Conservation (phyloP, 306 rosid genomes). For the Neltuma alba region DNA sequence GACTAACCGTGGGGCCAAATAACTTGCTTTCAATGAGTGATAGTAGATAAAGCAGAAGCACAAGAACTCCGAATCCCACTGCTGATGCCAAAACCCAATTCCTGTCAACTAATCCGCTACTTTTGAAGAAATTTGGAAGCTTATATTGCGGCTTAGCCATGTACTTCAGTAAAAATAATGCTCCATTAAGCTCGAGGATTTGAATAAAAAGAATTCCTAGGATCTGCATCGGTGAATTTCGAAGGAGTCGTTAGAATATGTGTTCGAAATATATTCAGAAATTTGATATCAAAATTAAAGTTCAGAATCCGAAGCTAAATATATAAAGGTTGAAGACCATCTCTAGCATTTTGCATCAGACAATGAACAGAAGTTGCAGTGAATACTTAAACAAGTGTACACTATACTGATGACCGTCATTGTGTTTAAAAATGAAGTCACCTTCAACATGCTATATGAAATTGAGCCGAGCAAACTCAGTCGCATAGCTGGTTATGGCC, state of each 20-base stretch:
- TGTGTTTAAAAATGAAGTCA: background rate
- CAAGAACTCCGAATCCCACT: slow-evolving; percentile 68
- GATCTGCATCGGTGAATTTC: slow-evolving; percentile 48
- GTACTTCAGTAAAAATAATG: slow-evolving; percentile 58
- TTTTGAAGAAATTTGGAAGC: slow-evolving; percentile 49
- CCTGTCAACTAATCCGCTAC: slow-evolving; percentile 43
- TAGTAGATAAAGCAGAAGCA: slow-evolving; percentile 52
- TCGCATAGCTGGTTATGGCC: background rate
- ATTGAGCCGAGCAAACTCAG: background rate
- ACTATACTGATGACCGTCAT: background rate
- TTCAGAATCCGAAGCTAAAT: background rate
- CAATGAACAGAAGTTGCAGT: background rate
- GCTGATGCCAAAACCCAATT: slow-evolving; percentile 71
- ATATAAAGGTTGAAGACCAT: background rate
- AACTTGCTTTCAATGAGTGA: slow-evolving; percentile 53
- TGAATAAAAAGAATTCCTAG: slow-evolving; percentile 67
- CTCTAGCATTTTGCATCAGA: slow-evolving; percentile 1
- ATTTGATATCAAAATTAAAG: background rate
- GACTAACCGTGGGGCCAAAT: slow-evolving; percentile 66
- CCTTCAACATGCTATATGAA: background rate
- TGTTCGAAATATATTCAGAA: no score
- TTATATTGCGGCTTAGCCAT: slow-evolving; percentile 63
- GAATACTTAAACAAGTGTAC: background rate
- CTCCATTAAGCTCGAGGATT: slow-evolving; percentile 57
- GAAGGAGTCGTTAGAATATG: slow-evolving; percentile 12